phyloP scores from a whole-genome alignment of 1,284 basidiomycete species.

The Ustilago shanxiensis region DNA sequence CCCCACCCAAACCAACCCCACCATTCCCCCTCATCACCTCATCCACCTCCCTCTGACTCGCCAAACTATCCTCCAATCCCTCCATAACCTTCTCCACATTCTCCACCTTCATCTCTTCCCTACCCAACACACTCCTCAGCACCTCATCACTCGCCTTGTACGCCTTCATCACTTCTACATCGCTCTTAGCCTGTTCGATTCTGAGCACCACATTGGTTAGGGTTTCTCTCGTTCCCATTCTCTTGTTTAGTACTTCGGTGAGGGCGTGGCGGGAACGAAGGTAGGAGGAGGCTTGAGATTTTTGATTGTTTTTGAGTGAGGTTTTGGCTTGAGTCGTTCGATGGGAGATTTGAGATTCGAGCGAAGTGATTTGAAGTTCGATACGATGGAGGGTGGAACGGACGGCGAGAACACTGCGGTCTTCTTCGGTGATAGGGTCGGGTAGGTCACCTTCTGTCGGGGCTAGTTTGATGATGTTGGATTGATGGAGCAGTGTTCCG shows the following conservation, averaged over 20 bases:
- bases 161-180: slow-evolving; percentile 88
- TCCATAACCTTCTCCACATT: slow-evolving; percentile 88
- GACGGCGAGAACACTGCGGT: slow-evolving; percentile 81
- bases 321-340: slow-evolving; percentile 75
- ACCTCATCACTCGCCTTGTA: slow-evolving; percentile 86
- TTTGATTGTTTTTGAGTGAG: slow-evolving; percentile 79
- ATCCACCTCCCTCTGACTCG: slow-evolving; percentile 84
- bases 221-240: slow-evolving; percentile 80
- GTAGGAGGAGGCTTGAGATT: slow-evolving; percentile 80
- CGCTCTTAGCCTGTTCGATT: slow-evolving; percentile 87
- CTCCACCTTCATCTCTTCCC: slow-evolving; percentile 82
- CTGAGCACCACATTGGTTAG: slow-evolving; percentile 81
- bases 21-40: slow-evolving; percentile 76
- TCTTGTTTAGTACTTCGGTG: slow-evolving; percentile 81
- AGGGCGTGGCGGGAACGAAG: slow-evolving; percentile 83
- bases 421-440: slow-evolving; percentile 76
- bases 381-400: slow-evolving; percentile 78
- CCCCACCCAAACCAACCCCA: slow-evolving; percentile 48
- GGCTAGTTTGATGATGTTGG: slow-evolving; percentile 72
- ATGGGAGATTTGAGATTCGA: slow-evolving; percentile 80
- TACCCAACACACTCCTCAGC: slow-evolving; percentile 79
- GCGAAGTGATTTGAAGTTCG: slow-evolving; percentile 77
- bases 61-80: slow-evolving; percentile 82
- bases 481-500: slow-evolving; percentile 76
- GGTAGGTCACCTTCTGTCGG: background rate